Percentiles rank a stretch among this genome's conserved stretches.
These are phyloP conservation scores for Cardiospermum halicacabum DNA, from an alignment of 345 rosid genomes.

Conservation along the genomic window DNA sequence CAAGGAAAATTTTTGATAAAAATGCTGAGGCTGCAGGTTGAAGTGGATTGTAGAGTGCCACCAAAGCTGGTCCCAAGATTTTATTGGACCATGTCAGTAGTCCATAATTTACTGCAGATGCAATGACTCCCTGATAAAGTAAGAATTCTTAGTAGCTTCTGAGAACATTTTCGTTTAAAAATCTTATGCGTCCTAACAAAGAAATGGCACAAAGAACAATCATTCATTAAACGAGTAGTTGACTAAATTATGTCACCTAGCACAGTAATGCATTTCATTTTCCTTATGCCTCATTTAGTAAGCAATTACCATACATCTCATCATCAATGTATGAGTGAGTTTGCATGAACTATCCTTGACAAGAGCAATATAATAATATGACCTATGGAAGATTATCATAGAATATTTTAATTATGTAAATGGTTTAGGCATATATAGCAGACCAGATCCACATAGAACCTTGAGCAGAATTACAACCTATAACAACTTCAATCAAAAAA, in stretches of 20 bases:
- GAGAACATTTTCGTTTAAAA: background rate
- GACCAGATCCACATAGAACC: background rate
- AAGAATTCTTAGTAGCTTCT: background rate
- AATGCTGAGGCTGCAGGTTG: constrained; percentile 91
- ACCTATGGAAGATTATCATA: background rate
- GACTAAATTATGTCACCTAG: background rate
- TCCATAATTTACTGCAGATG: constrained; percentile 90
- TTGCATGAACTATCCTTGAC: background rate
- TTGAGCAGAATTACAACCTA: background rate
- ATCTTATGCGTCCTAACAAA: background rate
- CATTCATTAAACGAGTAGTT: background rate
- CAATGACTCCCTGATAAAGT: constrained; percentile 63
- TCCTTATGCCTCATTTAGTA: background rate
- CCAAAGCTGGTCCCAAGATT: constrained; percentile 92
- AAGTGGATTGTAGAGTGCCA: constrained; percentile 93
- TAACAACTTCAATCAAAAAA: background rate
- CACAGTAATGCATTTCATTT: background rate
- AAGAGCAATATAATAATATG: background rate
- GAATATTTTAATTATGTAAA: too few species aligned
- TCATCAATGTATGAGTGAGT: background rate
- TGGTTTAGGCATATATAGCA: too few species aligned
- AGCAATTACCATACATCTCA: background rate
- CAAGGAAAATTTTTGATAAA: constrained; percentile 83
- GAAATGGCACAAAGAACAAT: background rate
- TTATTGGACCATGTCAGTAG: constrained; percentile 97